Evolutionary conservation across 1,139 yeast genomes (phyloP).

Genomic region (Blastobotrys arbuscula): DNA sequence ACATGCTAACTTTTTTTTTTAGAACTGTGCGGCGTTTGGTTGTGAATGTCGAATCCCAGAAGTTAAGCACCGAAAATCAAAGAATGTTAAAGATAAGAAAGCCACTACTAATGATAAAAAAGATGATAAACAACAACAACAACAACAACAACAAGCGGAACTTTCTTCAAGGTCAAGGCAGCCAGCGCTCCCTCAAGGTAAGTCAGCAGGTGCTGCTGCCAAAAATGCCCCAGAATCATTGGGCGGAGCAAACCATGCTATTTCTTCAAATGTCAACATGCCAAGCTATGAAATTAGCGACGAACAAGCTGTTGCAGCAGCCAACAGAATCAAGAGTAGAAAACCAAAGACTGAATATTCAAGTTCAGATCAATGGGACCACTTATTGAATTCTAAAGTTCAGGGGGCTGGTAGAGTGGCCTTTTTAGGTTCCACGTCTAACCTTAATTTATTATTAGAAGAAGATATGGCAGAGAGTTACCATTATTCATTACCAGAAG

Average conservation of each 20-base stretch:
- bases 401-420: slow-evolving; percentile 27
- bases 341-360: slow-evolving; percentile 10
- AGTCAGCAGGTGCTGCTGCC: neutral
- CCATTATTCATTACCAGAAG: slow-evolving; percentile 35
- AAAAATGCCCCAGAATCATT: neutral
- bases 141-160: neutral
- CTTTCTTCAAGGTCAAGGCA: neutral
- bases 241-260: neutral
- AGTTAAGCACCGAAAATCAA: slow-evolving; percentile 18
- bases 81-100: slow-evolving; percentile 1
- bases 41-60: slow-evolving; percentile 68
- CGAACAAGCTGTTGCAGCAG: slow-evolving; percentile 8
- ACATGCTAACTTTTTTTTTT: slow-evolving; percentile 1
- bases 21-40: slow-evolving; percentile 68
- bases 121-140: slow-evolving; percentile 1
- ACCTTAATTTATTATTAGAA: slow-evolving; percentile 32
- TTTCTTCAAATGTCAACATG: slow-evolving; percentile 9
- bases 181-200: slow-evolving; percentile 3
- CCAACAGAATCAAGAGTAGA: slow-evolving; percentile 3
- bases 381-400: slow-evolving; percentile 20
- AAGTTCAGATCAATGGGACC: slow-evolving; percentile 15
- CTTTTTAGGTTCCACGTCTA: slow-evolving; percentile 33
- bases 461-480: slow-evolving; percentile 29
- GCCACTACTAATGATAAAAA: neutral
- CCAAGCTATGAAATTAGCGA: slow-evolving; percentile 10